These are phyloP conservation scores for Hirsutella minnesotensis DNA, from an alignment of 2,329 filamentous ascomycete genomes.

Conservation along the genomic window DNA sequence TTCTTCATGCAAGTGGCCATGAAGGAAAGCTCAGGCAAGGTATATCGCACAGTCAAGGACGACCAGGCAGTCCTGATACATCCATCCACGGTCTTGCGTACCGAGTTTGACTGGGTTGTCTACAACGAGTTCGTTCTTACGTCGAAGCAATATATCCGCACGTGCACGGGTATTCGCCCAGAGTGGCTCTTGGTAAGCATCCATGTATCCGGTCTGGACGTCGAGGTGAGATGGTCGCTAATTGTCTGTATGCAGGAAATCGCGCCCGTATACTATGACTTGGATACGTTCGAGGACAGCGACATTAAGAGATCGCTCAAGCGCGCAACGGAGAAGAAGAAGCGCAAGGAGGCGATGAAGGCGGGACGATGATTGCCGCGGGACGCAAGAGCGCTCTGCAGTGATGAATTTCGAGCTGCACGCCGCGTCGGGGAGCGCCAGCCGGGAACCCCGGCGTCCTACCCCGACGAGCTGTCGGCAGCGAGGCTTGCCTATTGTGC, in stretches of 20 bases:
- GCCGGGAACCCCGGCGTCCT: neutral
- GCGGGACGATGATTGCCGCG: constrained; percentile 23
- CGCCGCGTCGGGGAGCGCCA: neutral
- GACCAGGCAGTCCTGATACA: constrained; percentile 89
- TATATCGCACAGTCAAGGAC: constrained; percentile 93
- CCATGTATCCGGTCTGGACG: constrained; percentile 1
- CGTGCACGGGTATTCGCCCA: constrained; percentile 79
- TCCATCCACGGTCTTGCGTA: constrained; percentile 78
- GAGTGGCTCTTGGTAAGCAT: constrained; percentile 79
- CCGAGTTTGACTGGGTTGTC: constrained; percentile 90
- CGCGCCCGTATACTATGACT: constrained; percentile 83
- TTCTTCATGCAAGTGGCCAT: constrained; percentile 99
- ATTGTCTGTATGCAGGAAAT: constrained; percentile 55
- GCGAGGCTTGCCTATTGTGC: neutral
- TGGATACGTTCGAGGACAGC: constrained; percentile 71
- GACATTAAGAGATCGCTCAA: constrained; percentile 64
- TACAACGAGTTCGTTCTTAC: constrained; percentile 99
- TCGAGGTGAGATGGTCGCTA: neutral
- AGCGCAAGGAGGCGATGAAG: constrained; percentile 46
- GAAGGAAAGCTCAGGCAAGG: constrained; percentile 77
- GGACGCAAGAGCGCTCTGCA: neutral
- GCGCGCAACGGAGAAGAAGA: constrained; percentile 46
- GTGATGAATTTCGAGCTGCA: neutral
- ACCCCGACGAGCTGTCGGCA: neutral
- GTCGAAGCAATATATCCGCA: constrained; percentile 95